These are phyloP conservation scores for Rehmannia glutinosa DNA, from an alignment of 257 asterid species.

Conservation along the genomic window DNA sequence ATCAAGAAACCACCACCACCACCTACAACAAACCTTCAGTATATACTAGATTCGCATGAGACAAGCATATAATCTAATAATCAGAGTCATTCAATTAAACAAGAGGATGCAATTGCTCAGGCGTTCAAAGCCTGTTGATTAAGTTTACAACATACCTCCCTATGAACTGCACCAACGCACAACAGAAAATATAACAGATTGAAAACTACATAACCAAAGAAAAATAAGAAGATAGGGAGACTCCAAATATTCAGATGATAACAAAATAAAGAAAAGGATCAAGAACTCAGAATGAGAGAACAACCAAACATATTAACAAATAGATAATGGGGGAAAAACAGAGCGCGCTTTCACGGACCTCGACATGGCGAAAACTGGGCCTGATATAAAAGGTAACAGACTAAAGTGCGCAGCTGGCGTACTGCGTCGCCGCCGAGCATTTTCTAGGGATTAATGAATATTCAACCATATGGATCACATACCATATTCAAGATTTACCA, in stretches of 20 bases:
- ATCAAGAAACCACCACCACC: neutral
- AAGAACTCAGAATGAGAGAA: neutral
- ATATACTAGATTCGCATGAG: neutral
- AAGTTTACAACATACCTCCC: neutral
- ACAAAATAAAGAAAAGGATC: neutral
- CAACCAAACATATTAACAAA: neutral
- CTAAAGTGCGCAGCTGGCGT: slow-evolving; percentile 26
- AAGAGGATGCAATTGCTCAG: neutral
- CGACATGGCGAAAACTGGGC: slow-evolving; percentile 34
- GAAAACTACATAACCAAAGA: neutral
- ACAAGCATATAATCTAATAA: neutral
- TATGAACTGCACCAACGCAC: neutral
- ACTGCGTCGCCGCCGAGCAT: slow-evolving; percentile 33
- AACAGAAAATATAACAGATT: neutral
- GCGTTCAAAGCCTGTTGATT: neutral
- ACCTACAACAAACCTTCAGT: neutral
- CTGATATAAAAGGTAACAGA: slow-evolving; percentile 1
- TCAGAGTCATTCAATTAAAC: neutral
- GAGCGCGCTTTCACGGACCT: slow-evolving; percentile 29
- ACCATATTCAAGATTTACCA: slow-evolving; percentile 9
- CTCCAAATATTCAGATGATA: neutral
- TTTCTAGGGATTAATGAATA: slow-evolving; percentile 20
- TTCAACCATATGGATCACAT: slow-evolving; percentile 30
- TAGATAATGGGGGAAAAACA: neutral
- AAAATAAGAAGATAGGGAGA: neutral